Percentiles rank a stretch among this genome's conserved stretches.
Conservation (phyloP, 2,329 filamentous ascomycete species). For the Colletotrichum sp. region DNA sequence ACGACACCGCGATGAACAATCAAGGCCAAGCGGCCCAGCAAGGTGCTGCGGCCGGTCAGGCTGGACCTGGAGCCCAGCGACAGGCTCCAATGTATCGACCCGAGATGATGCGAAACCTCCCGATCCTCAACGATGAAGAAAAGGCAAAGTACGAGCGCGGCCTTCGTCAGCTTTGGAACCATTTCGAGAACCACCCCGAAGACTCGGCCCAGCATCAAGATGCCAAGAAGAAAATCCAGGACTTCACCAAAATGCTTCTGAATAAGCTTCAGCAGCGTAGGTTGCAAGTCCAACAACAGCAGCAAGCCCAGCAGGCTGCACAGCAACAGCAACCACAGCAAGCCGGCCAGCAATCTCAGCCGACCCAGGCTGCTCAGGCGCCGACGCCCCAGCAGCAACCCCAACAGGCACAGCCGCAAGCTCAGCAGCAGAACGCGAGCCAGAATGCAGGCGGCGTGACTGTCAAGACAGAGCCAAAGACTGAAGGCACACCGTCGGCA, state of each 20-base stretch:
- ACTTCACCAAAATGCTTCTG: constrained; percentile 64
- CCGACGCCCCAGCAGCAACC: constrained; percentile 26
- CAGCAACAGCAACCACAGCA: constrained; percentile 21
- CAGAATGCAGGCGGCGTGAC: constrained; percentile 3
- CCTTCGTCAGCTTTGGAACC: constrained; percentile 57
- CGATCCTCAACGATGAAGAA: constrained; percentile 58
- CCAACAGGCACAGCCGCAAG: constrained; percentile 21
- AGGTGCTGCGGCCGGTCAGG: constrained; percentile 6
- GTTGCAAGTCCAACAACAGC: constrained; percentile 39
- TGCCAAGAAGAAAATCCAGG: constrained; percentile 62
- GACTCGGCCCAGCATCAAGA: constrained; percentile 54
- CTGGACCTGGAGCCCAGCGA: constrained; percentile 29
- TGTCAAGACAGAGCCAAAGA: constrained; percentile 15
- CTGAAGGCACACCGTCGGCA: background rate
- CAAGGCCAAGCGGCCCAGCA: constrained; percentile 23
- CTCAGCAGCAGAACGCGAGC: constrained; percentile 20
- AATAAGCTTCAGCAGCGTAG: constrained; percentile 50
- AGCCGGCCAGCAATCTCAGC: constrained; percentile 19
- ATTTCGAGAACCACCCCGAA: constrained; percentile 51
- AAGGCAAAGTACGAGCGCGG: constrained; percentile 65
- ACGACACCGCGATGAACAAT: constrained; percentile 17
- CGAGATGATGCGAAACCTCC: constrained; percentile 55
- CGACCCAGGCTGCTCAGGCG: constrained; percentile 20
- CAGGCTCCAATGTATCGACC: constrained; percentile 53
- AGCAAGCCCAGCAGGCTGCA: constrained; percentile 28